Evolutionary conservation across 2,329 filamentous ascomycete genomes (phyloP), one percentile per base, ranked within the genome.

Genomic region (Fusarium penzigii): DNA sequence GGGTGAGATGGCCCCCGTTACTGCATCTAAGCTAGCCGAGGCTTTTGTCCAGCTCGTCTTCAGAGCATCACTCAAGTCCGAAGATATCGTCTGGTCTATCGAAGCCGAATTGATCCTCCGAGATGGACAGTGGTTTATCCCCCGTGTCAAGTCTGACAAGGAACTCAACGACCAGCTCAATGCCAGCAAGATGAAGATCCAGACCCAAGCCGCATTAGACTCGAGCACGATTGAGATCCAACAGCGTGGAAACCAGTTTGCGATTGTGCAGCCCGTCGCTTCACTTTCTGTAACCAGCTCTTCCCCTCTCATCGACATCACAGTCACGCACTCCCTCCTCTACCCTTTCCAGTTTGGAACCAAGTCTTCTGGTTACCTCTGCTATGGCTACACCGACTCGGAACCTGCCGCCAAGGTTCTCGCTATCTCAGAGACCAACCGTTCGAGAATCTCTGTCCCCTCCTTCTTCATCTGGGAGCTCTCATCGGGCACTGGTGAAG

Each of bases 151-250:
- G 17, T 20, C 38, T 25, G 13, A 41, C 38, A 14, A 41, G 17
- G 45, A 29, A 12, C 38, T 47, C 45, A 47, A 47, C 45, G 45
- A 47, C 38, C 45, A 39, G 8, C 38, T 39, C 38, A 47, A 47
- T 39, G 25, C 45, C 9, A 25, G 17, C 45, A 47, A 41, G 45
- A 39, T 39, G 36, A 39, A 39, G 36, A 39, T 39, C 4, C 36
- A 39, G 36, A 39, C 5, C 10, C 36, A 39, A 39, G 16, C 6
- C 13, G 36, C 9, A 39, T 16, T 39, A 5, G 36, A 39, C 3
- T 14, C 13, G 36, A 16, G 4, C 36, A 39, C 36, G 36, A 39
- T 39, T 9, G 36, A 39, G 36, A 39, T 39, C 9, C 36, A 39
- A 11, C 36, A 39, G 36, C 36, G 36, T 14, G 4, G 36, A 11